These are phyloP conservation scores for Candida palmyrensis DNA, from an alignment of 805 yeast species.

Conservation along the genomic window DNA sequence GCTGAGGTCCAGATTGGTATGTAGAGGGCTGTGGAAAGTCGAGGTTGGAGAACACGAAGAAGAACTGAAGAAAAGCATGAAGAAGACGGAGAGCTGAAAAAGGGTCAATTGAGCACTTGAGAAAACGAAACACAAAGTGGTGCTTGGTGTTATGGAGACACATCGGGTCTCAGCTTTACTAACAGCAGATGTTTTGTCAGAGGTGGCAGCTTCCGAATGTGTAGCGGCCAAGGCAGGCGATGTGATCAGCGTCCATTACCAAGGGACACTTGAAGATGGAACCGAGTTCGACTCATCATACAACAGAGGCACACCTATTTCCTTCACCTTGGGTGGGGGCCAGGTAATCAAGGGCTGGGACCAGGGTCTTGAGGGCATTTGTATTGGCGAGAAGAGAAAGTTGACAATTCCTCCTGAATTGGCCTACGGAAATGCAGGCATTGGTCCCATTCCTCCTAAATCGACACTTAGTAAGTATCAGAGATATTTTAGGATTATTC, in stretches of 20 bases:
- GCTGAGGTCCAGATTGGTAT: no score
- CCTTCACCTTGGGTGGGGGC: constrained; percentile 70
- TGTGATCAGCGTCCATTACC: constrained; percentile 68
- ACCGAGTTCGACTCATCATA: constrained; percentile 71
- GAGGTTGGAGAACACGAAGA: no score
- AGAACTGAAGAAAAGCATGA: no score
- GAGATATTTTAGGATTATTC: background rate
- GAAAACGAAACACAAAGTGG: no score
- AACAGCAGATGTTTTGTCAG: constrained; percentile 23
- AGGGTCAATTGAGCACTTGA: background rate
- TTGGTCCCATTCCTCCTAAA: constrained; percentile 74
- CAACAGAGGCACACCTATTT: constrained; percentile 59
- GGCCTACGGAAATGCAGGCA: constrained; percentile 74
- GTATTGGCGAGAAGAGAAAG: constrained; percentile 82
- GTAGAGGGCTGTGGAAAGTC: no score
- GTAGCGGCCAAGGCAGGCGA: constrained; percentile 63
- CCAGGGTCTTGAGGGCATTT: constrained; percentile 69
- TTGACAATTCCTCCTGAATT: constrained; percentile 73
- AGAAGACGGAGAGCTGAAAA: background rate
- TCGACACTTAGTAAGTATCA: constrained; percentile 50
- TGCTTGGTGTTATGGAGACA: background rate
- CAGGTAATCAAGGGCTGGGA: constrained; percentile 92
- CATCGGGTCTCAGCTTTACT: background rate
- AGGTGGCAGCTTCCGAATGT: constrained; percentile 51
- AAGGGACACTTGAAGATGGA: constrained; percentile 65